Evolutionary conservation across 768 basidiomycete species (phyloP).

Genomic region (Dacryopinax spathularia): DNA sequence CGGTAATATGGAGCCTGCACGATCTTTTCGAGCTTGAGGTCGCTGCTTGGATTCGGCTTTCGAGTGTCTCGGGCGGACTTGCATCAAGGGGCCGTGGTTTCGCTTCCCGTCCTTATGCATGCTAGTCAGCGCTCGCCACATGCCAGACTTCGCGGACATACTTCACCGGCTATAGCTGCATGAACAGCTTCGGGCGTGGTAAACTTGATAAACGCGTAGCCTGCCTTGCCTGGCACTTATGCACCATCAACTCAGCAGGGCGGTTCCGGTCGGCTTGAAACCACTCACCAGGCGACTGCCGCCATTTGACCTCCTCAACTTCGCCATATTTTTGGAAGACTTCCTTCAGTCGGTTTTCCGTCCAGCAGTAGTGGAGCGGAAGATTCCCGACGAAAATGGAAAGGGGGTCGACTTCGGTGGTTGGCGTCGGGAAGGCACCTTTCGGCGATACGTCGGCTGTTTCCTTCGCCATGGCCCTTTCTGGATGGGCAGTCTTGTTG

Average conservation of each 20-base stretch:
- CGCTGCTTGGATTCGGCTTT: background rate
- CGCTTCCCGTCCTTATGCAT: background rate
- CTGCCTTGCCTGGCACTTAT: conserved; percentile 49
- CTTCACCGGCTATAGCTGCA: conserved; percentile 54
- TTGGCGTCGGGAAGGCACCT: background rate
- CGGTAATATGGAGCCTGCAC: background rate
- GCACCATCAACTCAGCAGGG: background rate
- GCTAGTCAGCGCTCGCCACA: background rate
- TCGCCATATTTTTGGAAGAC: conserved; percentile 53
- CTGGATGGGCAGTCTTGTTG: too few species aligned
- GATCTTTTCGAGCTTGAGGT: background rate
- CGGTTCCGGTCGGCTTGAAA: too few species aligned
- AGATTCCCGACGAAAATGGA: conserved; percentile 67
- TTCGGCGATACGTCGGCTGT: background rate
- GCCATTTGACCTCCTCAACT: conserved; percentile 42
- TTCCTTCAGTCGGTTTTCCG: conserved; percentile 43
- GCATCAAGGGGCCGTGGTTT: background rate
- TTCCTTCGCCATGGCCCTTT: background rate
- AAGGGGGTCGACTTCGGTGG: conserved; percentile 40
- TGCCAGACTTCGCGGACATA: conserved; percentile 16
- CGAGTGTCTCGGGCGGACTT: background rate
- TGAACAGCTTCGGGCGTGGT: conserved; percentile 46
- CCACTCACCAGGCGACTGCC: background rate
- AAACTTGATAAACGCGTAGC: conserved; percentile 68
- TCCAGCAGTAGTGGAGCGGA: conserved; percentile 50